A percentile compares a stretch with the other conserved stretches of the same genome.
These are phyloP conservation scores for Pouteria glomerata DNA, from an alignment of 148 eudicot species.

Conservation along the genomic window DNA sequence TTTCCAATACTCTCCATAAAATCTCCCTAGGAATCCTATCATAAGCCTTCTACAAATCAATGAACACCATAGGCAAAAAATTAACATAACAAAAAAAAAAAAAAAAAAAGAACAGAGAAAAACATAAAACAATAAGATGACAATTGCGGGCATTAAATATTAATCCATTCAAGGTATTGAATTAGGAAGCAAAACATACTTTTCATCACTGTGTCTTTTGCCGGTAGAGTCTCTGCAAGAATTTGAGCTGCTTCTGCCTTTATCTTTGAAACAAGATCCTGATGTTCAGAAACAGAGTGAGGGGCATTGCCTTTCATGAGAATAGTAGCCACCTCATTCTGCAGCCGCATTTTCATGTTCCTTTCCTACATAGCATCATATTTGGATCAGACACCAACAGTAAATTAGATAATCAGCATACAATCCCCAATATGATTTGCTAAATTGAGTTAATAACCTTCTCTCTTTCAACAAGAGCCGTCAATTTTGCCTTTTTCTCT, in stretches of 20 bases:
- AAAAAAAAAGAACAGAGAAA: neutral
- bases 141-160: neutral
- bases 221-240: slow-evolving; percentile 8
- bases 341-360: slow-evolving; percentile 14
- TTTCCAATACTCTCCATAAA: too few relatives aligned
- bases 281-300: slow-evolving; percentile 18
- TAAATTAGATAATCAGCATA: neutral
- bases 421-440: neutral
- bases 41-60: too few relatives aligned
- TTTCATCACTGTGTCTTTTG: neutral
- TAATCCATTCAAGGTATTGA: neutral
- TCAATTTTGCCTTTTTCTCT: slow-evolving; percentile 8
- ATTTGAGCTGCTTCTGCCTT: slow-evolving; percentile 19
- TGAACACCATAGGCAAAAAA: too few relatives aligned
- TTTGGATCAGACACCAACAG: neutral
- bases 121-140: neutral
- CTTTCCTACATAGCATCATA: slow-evolving; percentile 10
- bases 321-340: slow-evolving; percentile 20
- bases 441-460: slow-evolving; percentile 13
- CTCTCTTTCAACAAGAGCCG: slow-evolving; percentile 6
- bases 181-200: slow-evolving; percentile 8
- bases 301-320: slow-evolving; percentile 12
- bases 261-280: slow-evolving; percentile 15
- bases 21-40: too few relatives aligned
- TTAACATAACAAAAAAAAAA: neutral